phyloP scores from a whole-genome alignment of 495 filamentous ascomycete species.

The Aspergillus sclerotiicarbonarius region DNA sequence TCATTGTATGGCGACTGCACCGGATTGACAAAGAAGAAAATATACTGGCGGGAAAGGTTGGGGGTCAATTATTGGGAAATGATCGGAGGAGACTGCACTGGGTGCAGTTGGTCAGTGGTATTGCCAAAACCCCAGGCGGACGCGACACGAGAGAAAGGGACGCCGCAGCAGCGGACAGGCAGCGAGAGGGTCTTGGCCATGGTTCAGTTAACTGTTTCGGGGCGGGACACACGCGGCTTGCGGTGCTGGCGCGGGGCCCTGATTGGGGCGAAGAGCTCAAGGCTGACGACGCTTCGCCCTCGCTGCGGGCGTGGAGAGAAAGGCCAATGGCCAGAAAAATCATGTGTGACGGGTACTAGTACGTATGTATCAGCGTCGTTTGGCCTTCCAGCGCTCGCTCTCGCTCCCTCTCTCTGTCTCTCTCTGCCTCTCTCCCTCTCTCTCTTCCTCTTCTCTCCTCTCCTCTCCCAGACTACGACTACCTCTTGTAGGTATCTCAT shows the following conservation, averaged over 20 bases:
- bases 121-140: not conserved
- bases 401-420: not conserved
- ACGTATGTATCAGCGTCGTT: too few relatives aligned
- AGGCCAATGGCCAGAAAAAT: constrained; percentile 15
- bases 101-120: not conserved
- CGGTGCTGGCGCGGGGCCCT: constrained; percentile 32
- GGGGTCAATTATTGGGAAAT: not conserved
- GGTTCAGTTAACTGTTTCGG: constrained; percentile 27
- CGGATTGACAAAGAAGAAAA: not conserved
- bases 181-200: constrained; percentile 30
- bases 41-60: not conserved
- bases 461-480: not conserved
- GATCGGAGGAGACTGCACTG: too few relatives aligned
- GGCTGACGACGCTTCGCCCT: constrained; percentile 48
- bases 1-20: not conserved
- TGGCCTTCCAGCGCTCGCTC: not conserved
- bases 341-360: constrained; percentile 6
- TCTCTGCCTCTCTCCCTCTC: constrained; percentile 2
- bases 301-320: constrained; percentile 30
- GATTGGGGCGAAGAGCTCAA: constrained; percentile 38
- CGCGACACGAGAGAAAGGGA: not conserved
- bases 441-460: not conserved
- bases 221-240: constrained; percentile 48
- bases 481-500: not conserved
- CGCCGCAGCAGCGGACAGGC: not conserved